A percentile compares a stretch with the other conserved stretches of the same genome.
Evolutionary conservation across 179 eudicot genomes (phyloP).

Genomic region (Heliamphora pulchella): DNA sequence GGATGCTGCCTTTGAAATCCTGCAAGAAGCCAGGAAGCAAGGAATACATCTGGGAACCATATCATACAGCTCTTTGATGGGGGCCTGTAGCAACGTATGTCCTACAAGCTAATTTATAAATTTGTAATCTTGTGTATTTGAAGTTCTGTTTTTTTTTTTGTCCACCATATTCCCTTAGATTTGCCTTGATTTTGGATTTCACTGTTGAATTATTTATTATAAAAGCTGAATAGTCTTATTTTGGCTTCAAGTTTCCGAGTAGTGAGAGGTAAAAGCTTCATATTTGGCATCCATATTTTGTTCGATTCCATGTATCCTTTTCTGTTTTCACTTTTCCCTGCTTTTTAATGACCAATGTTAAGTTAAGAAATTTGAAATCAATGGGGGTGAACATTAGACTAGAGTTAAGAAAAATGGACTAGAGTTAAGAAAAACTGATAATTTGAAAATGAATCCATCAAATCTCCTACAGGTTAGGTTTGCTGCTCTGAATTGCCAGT

Average conservation of each 20-base stretch:
- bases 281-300: not conserved
- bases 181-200: not conserved
- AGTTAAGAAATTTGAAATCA: no score
- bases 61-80: slow-evolving; percentile 94
- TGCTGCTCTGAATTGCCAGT: not conserved
- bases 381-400: not conserved
- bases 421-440: no score
- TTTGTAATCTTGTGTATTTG: not conserved
- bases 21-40: slow-evolving; percentile 54
- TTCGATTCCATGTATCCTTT: not conserved
- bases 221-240: not conserved
- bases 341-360: not conserved
- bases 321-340: not conserved
- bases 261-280: not conserved
- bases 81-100: slow-evolving; percentile 94
- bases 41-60: slow-evolving; percentile 62
- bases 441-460: not conserved
- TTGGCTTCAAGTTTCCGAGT: not conserved
- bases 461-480: not conserved
- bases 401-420: no score
- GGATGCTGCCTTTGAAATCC: slow-evolving; percentile 79
- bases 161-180: not conserved
- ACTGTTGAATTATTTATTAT: not conserved
- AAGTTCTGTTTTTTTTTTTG: not conserved
- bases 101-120: not conserved